These are phyloP conservation scores for Acrocalymma vagum DNA, from an alignment of 2,329 filamentous ascomycete species.

Conservation along the genomic window DNA sequence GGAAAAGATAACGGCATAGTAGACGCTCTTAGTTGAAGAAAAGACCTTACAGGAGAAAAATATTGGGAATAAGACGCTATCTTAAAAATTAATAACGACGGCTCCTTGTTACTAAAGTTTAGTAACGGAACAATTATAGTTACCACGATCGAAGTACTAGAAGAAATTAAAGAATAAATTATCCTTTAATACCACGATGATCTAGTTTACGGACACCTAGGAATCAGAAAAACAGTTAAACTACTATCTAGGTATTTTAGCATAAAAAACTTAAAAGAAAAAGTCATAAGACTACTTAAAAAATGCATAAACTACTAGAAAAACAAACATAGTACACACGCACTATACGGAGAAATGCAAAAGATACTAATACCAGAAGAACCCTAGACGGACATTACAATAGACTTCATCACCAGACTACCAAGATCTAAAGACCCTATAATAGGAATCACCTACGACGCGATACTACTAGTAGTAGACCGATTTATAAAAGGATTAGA, in stretches of 20 bases:
- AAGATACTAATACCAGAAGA: conserved; percentile 5
- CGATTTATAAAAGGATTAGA: conserved; percentile 1
- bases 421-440: conserved; percentile 1
- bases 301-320: conserved; percentile 8
- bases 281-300: conserved; percentile 3
- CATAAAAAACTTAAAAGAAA: conserved; percentile 6
- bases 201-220: too few relatives aligned
- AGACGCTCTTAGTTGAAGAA: conserved; percentile 8
- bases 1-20: not conserved
- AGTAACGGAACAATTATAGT: not conserved
- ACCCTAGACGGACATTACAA: conserved; percentile 13
- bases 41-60: conserved; percentile 4
- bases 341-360: conserved; percentile 12
- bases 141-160: conserved; percentile 6
- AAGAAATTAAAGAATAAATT: too few relatives aligned
- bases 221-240: conserved; percentile 5
- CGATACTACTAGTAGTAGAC: conserved; percentile 7
- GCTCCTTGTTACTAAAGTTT: not conserved
- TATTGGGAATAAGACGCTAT: conserved; percentile 3
- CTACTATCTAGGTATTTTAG: conserved; percentile 6
- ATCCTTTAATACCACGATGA: too few relatives aligned
- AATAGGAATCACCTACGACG: conserved; percentile 1
- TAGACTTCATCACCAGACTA: conserved; percentile 11
- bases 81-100: conserved; percentile 1
- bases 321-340: conserved; percentile 13